Evolutionary conservation across 768 basidiomycete genomes (phyloP).

Genomic region (Dentipellis fragilis): DNA sequence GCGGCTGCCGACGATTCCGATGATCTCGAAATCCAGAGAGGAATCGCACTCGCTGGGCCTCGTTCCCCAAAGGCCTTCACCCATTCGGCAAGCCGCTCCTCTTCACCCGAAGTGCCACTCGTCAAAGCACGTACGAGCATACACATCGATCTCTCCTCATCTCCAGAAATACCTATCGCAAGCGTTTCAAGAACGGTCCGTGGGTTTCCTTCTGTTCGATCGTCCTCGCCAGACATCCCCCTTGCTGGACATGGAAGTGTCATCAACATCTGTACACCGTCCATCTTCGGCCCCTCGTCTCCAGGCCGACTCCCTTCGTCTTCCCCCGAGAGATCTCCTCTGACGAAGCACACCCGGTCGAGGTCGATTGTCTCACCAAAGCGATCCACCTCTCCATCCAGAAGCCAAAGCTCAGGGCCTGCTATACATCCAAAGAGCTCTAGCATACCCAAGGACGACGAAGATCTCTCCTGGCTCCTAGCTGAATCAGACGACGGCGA

Average conservation of each 20-base stretch:
- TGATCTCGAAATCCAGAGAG: conserved; percentile 45
- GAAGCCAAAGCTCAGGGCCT: neutral
- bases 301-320: neutral
- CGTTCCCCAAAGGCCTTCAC: conserved; percentile 1
- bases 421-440: neutral
- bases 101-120: neutral
- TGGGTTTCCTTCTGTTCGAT: neutral
- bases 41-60: conserved; percentile 17
- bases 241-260: conserved; percentile 7
- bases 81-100: neutral
- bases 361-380: neutral
- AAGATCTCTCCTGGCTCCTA: conserved; percentile 13
- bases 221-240: conserved; percentile 14
- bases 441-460: neutral
- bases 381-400: neutral
- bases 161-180: neutral
- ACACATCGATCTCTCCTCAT: neutral
- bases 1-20: conserved; percentile 43
- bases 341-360: neutral
- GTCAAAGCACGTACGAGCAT: neutral
- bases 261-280: conserved; percentile 12
- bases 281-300: neutral
- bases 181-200: neutral
- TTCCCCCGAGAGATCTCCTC: neutral
- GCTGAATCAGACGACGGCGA: conserved; percentile 11